Base-by-base conservation (phyloP, 2,329 filamentous ascomycete genomes). In the Aspergillus sclerotialis region DNA sequence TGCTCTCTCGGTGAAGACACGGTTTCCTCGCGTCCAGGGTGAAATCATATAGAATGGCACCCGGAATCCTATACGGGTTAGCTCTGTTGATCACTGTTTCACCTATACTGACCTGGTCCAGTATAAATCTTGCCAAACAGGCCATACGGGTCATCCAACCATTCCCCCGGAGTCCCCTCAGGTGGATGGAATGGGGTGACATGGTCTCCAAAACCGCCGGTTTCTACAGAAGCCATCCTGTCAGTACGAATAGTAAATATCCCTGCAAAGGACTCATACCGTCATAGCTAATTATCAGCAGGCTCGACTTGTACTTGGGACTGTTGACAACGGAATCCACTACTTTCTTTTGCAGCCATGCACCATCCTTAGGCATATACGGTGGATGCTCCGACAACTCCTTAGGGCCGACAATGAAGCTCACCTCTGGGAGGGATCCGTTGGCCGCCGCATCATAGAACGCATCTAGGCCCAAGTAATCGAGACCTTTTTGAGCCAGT, bases 1-100 rank as follows among this genome's bases (percentile, higher is more conserved):
- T 4, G 66, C 61, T 28, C 70, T 68, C 46, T 75, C 72, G 1
- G 69, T 72, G 40, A 72, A 74, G 2, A 76, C 70, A 14, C 70
- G 64, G 7, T 67, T 68, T 8, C 69, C 68, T 10, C 72, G 68
- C 0, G 72, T 76, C 64, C 69, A 76, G 0, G 72, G 72, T 0
- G 72, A 75, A 35, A 76, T 61, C 50, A 76, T 73, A 43, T 70
- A 70, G 39, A 75, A 70, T 0, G 72, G 72, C 2, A 75, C 57
- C 6, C 73, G 69, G 46, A 72, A 67, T 17, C 65, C 64, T 56
- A 23, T 26, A n/a, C 21, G 11, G 19, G 37, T 38, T 12, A 40
- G 36, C 18, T 23, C 10, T 12, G 8, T 7, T 32, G 11, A 13
- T 7, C 9, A 37, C 14, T n/a, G 7, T 12, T 9, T 16, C n/a